Evolutionary conservation across 2,329 filamentous ascomycete genomes (phyloP).

Genomic region (Aspergillus terreus): DNA sequence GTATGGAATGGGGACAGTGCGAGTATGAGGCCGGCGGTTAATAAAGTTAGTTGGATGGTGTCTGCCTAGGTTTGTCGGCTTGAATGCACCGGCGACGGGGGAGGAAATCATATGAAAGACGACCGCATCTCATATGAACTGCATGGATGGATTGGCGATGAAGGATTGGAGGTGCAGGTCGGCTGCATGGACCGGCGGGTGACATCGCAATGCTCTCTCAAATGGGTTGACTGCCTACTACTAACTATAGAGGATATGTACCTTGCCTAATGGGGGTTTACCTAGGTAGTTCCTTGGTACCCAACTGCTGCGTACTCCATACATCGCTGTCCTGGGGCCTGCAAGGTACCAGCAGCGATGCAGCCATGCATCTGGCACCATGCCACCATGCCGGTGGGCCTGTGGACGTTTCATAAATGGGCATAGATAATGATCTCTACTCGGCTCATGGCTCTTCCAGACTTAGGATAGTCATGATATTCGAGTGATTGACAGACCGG

Average conservation of each 20-base stretch:
- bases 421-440: too few relatives aligned
- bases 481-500: constrained; percentile 5
- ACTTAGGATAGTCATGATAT: too few relatives aligned
- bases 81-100: neutral
- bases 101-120: neutral
- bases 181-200: neutral
- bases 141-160: neutral
- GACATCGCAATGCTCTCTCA: neutral
- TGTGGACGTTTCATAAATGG: too few relatives aligned
- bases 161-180: neutral
- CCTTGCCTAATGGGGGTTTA: too few relatives aligned
- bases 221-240: neutral
- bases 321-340: neutral
- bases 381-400: constrained; percentile 8
- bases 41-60: neutral
- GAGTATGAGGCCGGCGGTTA: too few relatives aligned
- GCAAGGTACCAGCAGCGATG: constrained; percentile 1
- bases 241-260: too few relatives aligned
- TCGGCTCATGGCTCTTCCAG: too few relatives aligned
- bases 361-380: constrained; percentile 9
- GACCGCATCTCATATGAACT: neutral
- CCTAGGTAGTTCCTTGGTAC: too few relatives aligned
- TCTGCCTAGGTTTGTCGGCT: neutral
- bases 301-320: too few relatives aligned
- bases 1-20: too few relatives aligned